Evolutionary conservation across 192 early-diverging fungal genomes (phyloP).

Genomic region (Dissophora globulifera): DNA sequence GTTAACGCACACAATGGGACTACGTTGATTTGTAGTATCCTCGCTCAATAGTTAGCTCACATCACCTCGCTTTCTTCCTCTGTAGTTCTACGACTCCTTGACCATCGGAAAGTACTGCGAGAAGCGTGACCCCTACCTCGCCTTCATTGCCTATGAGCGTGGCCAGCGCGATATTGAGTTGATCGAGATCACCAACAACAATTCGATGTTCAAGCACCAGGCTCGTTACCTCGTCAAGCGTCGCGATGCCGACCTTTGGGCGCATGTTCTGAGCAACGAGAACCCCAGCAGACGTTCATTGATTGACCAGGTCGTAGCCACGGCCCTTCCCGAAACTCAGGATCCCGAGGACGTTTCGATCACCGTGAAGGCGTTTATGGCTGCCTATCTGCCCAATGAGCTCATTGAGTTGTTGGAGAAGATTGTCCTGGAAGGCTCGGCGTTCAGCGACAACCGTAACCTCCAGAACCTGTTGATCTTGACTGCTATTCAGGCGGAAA

Average conservation of each 20-base stretch:
- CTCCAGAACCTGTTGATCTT: slow-evolving; percentile 98
- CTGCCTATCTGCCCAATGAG: slow-evolving; percentile 93
- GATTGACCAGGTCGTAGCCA: slow-evolving; percentile 94
- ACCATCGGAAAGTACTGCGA: slow-evolving; percentile 99
- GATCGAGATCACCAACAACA: slow-evolving; percentile 96
- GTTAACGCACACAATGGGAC: too few species aligned
- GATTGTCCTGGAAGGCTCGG: slow-evolving; percentile 90
- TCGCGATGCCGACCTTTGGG: slow-evolving; percentile 88
- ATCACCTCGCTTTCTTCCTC: too few species aligned
- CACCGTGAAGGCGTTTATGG: slow-evolving; percentile 99
- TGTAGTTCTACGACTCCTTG: slow-evolving; percentile 70
- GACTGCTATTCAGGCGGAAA: slow-evolving; percentile 95
- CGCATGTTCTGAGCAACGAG: slow-evolving; percentile 78
- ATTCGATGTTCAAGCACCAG: slow-evolving; percentile 99
- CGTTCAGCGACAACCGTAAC: slow-evolving; percentile 96
- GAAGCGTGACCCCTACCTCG: slow-evolving; percentile 96
- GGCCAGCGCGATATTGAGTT: slow-evolving; percentile 96
- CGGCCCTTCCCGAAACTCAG: slow-evolving; percentile 91
- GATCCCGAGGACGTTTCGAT: slow-evolving; percentile 99
- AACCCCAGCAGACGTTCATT: slow-evolving; percentile 88
- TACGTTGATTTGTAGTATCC: too few species aligned
- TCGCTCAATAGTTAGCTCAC: too few species aligned
- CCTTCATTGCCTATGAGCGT: slow-evolving; percentile 93
- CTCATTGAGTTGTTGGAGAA: slow-evolving; percentile 98
- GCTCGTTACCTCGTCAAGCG: slow-evolving; percentile 94